Base-by-base conservation (phyloP, 1,139 yeast species). In the Magnusiomyces clavatus region DNA sequence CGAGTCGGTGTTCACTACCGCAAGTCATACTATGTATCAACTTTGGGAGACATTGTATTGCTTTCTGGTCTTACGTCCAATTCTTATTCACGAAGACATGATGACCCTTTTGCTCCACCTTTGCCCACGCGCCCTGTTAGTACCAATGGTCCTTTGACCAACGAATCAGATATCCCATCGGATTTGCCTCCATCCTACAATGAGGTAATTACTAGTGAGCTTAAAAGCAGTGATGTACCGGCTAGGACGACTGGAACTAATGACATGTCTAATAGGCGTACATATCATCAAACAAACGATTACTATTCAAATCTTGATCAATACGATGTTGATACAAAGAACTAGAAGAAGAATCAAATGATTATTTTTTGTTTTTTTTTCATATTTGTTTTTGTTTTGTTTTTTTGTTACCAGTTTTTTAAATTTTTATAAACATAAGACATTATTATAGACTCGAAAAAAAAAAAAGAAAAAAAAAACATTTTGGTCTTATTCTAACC, bases 1-100 rank as follows among this genome's bases (percentile, higher is more conserved):
- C n/a, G n/a, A 67, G 78, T 10, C 54, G 37, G 38, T n/a, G 17
- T 43, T 2, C n/a, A n/a, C n/a, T n/a, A n/a, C n/a, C n/a, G n/a
- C n/a, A 13, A 57, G 35, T 57, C 51, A 4, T 63, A 61, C 46
- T 56, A 59, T 46, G 64, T 58, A 2, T 47, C 57, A 10, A 51
- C 62, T 24, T 39, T 53, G 17, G 44, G 58, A 14, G 60, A 60
- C 38, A 51, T 59, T n/a, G 45, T 40, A 4, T 56, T 62, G 17
- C 52, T 58, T 24, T 60, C 64, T 3, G 65, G 65, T 6, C 31
- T 24, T 8, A 24, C 31, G 6, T 24, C 31, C 4, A 24, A 46
- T 49, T 29, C 46, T 37, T 14, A 4, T 37, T 4, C 39, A 13
- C 4, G 16, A 37, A 42, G 11, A 5, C 2, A 17, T 8, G 29